Base-by-base conservation (phyloP, 805 yeast genomes). In the Myxozyma monticola region DNA sequence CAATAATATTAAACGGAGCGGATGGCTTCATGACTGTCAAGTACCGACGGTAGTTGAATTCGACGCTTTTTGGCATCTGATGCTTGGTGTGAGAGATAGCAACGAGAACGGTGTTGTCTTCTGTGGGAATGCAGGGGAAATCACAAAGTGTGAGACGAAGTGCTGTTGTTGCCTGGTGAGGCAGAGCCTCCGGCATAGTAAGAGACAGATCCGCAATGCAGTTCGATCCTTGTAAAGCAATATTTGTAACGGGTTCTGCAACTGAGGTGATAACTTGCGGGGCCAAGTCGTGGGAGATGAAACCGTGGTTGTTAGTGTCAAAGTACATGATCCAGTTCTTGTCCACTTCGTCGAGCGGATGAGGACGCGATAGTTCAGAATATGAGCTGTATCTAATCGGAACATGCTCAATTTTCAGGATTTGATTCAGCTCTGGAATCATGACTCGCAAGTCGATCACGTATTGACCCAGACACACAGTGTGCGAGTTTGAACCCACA, bases 111-210 rank as follows among this genome's bases (percentile, higher is more conserved):
- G 56, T 51, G 31, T 48, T 51, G 28, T 51, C 47, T 10, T 44
- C 38, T 10, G 56, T 51, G 9, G 56, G 56, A 22, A 51, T 51
- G 35, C 55, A 49, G n/a, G 54, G 56, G 33, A 51, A 51, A 24
- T 47, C 56, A 25, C 56, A 49, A 22, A 51, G 37, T 5, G 56
- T 51, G 29, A 51, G 49, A 3, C 56, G 48, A 10, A 48, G 42
- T 20, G 56, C 20, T 18, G 34, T 51, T 3, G 56, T 31, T 2
- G 49, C 56, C 26, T 51, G 56, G 35, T 51, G 56, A 14, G 45
- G 21, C 12, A 42, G 42, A 25, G 33, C 39, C 26, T 34, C 33
- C 2, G 20, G 9, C 14, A 37, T 9, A 3, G 37, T 21, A 17
- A 18, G 10, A 21, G 26, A 9, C n/a, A 45, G 48, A 15, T n/a